Conservation (phyloP, 306 rosid species). For the Malus sieversii region DNA sequence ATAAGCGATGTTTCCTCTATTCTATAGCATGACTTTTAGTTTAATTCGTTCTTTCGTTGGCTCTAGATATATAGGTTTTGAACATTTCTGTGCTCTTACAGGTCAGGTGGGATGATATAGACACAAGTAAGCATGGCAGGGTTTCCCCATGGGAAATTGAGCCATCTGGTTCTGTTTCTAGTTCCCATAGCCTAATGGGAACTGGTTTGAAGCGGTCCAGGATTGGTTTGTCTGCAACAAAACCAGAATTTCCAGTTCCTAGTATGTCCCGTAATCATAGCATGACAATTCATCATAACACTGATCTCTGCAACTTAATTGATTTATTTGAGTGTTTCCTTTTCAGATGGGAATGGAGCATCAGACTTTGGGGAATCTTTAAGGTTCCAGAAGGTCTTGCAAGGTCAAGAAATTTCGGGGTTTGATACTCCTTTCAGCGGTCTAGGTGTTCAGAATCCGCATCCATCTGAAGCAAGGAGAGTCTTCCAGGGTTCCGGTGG, state of each 20-base stretch:
- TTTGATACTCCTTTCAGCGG: constrained; percentile 54
- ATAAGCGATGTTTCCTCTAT: neutral
- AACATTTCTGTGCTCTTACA: constrained; percentile 14
- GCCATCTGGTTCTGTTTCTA: constrained; percentile 65
- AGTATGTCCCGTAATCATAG: constrained; percentile 36
- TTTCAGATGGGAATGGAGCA: constrained; percentile 74
- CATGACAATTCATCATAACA: neutral
- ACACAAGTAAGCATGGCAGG: constrained; percentile 65
- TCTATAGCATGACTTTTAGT: neutral
- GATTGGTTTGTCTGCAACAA: constrained; percentile 48
- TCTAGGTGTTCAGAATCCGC: constrained; percentile 36
- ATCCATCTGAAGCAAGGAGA: constrained; percentile 56
- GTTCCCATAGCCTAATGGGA: constrained; percentile 47
- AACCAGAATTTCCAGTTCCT: constrained; percentile 62
- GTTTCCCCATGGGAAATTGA: constrained; percentile 99
- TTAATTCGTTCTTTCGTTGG: neutral
- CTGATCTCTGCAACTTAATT: neutral
- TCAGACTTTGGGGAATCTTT: constrained; percentile 92
- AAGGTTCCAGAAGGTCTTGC: constrained; percentile 99
- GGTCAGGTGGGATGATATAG: constrained; percentile 95
- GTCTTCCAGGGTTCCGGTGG: constrained; percentile 51
- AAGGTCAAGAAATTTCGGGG: constrained; percentile 99
- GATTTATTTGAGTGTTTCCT: neutral
- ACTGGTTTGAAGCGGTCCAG: constrained; percentile 81
- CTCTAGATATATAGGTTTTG: neutral